Conservation (phyloP, 2,329 filamentous ascomycete species). For the Arthrobotrys sphaeroides region DNA sequence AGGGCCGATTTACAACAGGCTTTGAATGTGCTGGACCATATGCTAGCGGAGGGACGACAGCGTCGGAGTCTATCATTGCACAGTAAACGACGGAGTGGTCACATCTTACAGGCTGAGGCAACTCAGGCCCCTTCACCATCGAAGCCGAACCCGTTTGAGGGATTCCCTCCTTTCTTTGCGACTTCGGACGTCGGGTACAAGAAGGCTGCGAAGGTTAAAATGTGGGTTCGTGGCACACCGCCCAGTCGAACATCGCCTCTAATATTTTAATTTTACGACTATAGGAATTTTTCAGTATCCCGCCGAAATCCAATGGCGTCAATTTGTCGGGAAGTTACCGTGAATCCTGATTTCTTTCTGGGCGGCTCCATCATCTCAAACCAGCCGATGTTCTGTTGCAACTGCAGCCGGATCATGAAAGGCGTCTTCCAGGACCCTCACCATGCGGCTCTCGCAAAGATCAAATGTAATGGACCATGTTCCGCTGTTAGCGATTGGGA, state of each 20-base stretch:
- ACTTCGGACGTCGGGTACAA: constrained; percentile 37
- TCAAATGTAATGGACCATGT: constrained; percentile 33
- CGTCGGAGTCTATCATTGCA: constrained; percentile 27
- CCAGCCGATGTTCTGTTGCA: constrained; percentile 48
- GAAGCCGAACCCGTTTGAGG: constrained; percentile 44
- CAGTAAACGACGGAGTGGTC: constrained; percentile 5
- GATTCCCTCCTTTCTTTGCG: constrained; percentile 45
- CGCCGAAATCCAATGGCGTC: constrained; percentile 50
- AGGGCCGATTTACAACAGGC: constrained; percentile 48
- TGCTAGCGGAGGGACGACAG: constrained; percentile 39
- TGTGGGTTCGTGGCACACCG: constrained; percentile 8
- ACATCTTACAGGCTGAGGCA: constrained; percentile 33
- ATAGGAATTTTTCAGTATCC: constrained; percentile 50
- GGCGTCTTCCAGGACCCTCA: constrained; percentile 44
- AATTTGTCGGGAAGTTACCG: constrained; percentile 40
- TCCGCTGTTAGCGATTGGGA: background rate
- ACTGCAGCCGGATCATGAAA: constrained; percentile 37
- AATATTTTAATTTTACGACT: background rate
- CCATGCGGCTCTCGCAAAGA: constrained; percentile 26
- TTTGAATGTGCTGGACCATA: constrained; percentile 36
- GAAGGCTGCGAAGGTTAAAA: constrained; percentile 38
- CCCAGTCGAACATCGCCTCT: background rate
- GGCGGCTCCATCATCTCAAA: constrained; percentile 49
- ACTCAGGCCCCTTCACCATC: constrained; percentile 25
- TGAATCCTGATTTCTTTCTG: constrained; percentile 47